Conservation (phyloP, 108 stramenopile species). For the Nannochloropsis salina region DNA sequence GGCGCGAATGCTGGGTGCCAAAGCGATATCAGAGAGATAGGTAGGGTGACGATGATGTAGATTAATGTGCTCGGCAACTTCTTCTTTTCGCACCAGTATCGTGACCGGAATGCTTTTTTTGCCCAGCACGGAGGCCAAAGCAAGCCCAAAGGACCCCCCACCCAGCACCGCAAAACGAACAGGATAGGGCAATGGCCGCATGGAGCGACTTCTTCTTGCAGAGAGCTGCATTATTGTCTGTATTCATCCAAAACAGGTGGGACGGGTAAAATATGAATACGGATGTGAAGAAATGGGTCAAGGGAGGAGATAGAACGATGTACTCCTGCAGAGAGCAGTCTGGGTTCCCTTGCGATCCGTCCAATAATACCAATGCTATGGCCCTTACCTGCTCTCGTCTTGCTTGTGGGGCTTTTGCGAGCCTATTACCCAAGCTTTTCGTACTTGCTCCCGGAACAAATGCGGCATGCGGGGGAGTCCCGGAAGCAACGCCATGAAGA, state of each 20-base stretch:
- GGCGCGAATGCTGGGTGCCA: slow-evolving; percentile 66
- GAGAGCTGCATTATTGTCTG: neutral
- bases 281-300: neutral
- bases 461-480: too few relatives aligned
- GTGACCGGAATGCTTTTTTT: slow-evolving; percentile 67
- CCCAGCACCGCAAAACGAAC: slow-evolving; percentile 65
- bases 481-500: too few relatives aligned
- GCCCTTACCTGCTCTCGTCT: too few relatives aligned
- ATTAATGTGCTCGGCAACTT: slow-evolving; percentile 73
- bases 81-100: slow-evolving; percentile 69
- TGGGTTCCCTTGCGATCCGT: too few relatives aligned
- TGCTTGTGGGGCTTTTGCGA: too few relatives aligned
- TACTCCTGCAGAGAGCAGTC: too few relatives aligned
- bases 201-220: slow-evolving; percentile 13
- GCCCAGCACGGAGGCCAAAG: slow-evolving; percentile 68
- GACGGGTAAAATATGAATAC: too few relatives aligned
- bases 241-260: too few relatives aligned
- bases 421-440: too few relatives aligned
- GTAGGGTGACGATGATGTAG: slow-evolving; percentile 72
- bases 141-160: slow-evolving; percentile 89
- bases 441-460: too few relatives aligned
- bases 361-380: too few relatives aligned
- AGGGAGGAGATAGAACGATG: neutral
- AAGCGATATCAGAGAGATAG: slow-evolving; percentile 67
- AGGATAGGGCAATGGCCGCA: slow-evolving; percentile 27